These are phyloP conservation scores for Tricholoma hemisulphureum DNA, from an alignment of 768 basidiomycete genomes.

Conservation along the genomic window DNA sequence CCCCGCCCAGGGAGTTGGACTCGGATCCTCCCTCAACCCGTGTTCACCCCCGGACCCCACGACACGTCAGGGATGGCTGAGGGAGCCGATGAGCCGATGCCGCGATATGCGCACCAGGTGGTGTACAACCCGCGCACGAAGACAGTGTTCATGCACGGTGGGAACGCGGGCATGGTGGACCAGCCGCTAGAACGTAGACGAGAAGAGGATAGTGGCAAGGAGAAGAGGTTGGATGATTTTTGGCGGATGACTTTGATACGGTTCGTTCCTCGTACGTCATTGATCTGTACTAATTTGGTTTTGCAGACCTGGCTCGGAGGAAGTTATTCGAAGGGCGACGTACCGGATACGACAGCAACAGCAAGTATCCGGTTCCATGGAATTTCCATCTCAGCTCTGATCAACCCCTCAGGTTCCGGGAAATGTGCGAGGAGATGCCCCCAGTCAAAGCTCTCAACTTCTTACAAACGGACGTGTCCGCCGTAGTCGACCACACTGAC, in stretches of 20 bases:
- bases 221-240: constrained; percentile 68
- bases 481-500: constrained; percentile 68
- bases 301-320: constrained; percentile 57
- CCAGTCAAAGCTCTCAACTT: constrained; percentile 68
- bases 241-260: constrained; percentile 72
- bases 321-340: constrained; percentile 61
- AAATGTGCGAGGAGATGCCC: constrained; percentile 67
- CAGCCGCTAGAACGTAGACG: constrained; percentile 20
- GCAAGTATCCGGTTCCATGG: constrained; percentile 38
- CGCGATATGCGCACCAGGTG: constrained; percentile 78
- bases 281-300: background rate
- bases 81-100: constrained; percentile 43
- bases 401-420: constrained; percentile 59
- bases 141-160: constrained; percentile 70
- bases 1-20: constrained; percentile 65
- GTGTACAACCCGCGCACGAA: constrained; percentile 63
- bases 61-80: background rate
- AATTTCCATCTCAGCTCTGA: background rate
- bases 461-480: constrained; percentile 66
- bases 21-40: constrained; percentile 45
- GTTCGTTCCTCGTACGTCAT: constrained; percentile 37
- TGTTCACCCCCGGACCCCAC: background rate
- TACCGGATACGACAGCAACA: constrained; percentile 71
- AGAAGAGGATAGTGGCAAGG: constrained; percentile 31
- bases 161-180: constrained; percentile 54